phyloP scores from a whole-genome alignment of 805 yeast species.

The Kuraishia molischiana region DNA sequence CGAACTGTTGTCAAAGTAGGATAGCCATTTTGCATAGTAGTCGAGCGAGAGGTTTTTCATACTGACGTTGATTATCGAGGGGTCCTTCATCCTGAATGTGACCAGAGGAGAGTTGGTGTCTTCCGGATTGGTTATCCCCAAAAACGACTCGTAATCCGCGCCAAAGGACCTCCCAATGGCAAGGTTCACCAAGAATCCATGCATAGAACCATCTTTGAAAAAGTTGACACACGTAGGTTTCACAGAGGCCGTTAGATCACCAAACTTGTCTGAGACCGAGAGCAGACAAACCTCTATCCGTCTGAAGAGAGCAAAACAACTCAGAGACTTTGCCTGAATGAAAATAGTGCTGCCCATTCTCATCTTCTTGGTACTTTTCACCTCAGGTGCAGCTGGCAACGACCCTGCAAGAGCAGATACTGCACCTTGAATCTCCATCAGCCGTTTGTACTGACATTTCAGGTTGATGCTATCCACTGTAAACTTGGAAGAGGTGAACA shows the following conservation, averaged over 20 bases:
- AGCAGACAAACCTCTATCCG: constrained; percentile 7
- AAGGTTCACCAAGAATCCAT: not conserved
- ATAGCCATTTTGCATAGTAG: constrained; percentile 54
- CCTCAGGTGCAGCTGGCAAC: constrained; percentile 1
- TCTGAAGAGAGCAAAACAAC: constrained; percentile 8
- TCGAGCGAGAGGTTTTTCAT: constrained; percentile 39
- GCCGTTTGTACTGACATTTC: constrained; percentile 14
- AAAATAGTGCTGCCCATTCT: constrained; percentile 17
- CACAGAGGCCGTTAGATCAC: constrained; percentile 15
- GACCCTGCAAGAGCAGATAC: constrained; percentile 3
- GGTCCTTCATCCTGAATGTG: constrained; percentile 25
- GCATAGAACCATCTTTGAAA: constrained; percentile 1
- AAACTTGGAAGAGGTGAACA: not conserved
- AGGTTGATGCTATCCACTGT: constrained; percentile 18
- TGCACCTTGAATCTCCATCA: constrained; percentile 15
- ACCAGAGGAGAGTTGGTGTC: constrained; percentile 27
- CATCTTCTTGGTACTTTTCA: constrained; percentile 7
- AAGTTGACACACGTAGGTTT: constrained; percentile 5
- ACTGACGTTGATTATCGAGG: constrained; percentile 26
- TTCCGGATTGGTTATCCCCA: constrained; percentile 10
- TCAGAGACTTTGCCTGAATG: constrained; percentile 9
- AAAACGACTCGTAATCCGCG: constrained; percentile 2
- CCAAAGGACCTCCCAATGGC: not conserved
- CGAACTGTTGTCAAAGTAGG: constrained; percentile 23
- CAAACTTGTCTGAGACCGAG: constrained; percentile 20